A percentile compares a stretch with the other conserved stretches of the same genome.
These are phyloP conservation scores for Digitaria exilis DNA, from an alignment of 202 grass and related monocot species.

Conservation along the genomic window DNA sequence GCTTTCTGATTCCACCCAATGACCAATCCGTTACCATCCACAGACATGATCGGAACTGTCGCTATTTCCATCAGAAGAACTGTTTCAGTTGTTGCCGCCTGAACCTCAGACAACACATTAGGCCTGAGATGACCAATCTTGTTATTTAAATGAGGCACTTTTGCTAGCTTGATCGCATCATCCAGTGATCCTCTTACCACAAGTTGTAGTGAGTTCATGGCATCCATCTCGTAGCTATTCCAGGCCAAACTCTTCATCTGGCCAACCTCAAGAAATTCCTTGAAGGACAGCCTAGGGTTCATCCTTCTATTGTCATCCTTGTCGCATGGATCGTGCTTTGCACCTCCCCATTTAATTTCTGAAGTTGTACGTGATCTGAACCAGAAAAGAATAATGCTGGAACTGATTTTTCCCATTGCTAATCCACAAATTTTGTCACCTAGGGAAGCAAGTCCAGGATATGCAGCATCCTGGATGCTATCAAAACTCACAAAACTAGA, in stretches of 20 bases:
- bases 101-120: slow-evolving; percentile 69
- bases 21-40: slow-evolving; percentile 78
- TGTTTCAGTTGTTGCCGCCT: slow-evolving; percentile 88
- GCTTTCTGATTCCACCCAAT: slow-evolving; percentile 94
- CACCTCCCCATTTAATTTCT: slow-evolving; percentile 92
- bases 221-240: slow-evolving; percentile 93
- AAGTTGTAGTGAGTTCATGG: slow-evolving; percentile 86
- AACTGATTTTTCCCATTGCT: slow-evolving; percentile 81
- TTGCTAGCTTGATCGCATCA: slow-evolving; percentile 24
- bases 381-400: slow-evolving; percentile 86
- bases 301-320: slow-evolving; percentile 80
- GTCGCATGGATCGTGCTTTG: slow-evolving; percentile 75
- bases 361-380: slow-evolving; percentile 79
- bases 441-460: slow-evolving; percentile 66
- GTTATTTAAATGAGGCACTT: slow-evolving; percentile 38
- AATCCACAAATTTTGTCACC: slow-evolving; percentile 82
- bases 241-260: slow-evolving; percentile 82
- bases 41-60: slow-evolving; percentile 86
- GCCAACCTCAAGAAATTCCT: slow-evolving; percentile 82
- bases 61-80: slow-evolving; percentile 85
- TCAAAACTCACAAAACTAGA: slow-evolving; percentile 87
- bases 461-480: slow-evolving; percentile 82
- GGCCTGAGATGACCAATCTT: slow-evolving; percentile 66
- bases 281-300: slow-evolving; percentile 91
- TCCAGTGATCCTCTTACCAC: slow-evolving; percentile 72